Base-by-base conservation (phyloP, 208 protist genomes). In the Herpetomonas tarakana region DNA sequence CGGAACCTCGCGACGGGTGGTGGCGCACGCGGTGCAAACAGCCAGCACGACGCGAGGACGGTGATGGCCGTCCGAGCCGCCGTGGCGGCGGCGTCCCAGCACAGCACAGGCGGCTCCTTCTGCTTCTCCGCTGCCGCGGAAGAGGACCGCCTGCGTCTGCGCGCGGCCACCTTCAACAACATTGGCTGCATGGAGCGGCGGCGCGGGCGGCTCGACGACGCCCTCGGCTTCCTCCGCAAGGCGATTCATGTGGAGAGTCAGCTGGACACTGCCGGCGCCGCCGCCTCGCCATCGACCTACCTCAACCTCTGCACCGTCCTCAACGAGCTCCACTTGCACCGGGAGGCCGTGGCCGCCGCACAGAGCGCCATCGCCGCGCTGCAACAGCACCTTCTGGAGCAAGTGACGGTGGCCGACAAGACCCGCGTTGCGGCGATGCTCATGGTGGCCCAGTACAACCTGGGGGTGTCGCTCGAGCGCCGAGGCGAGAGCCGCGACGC, bases 101-200 rank as follows among this genome's bases (percentile, higher is more conserved):
- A 11, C 63, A 56, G 1, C 46, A 24, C 2, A 29, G 18, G 6
- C 0, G 53, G 30, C 11, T 9, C 35, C 21, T 24, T 41, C n/a
- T 3, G 38, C 25, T 81, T 64, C 56, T 86, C 85, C 35, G 39
- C 35, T 24, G 27, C 18, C 11, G 65, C 62, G 12, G 82, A 87
- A 18, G 21, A 73, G 35, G 68, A 79, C 19, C 71, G 91, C 29
- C 61, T 88, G 11, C 67, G 78, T 2, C 69, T 94, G 58, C 86
- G 88, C 44, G 88, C 86, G 1, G 68, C 86, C 3, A 97, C 91
- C 56, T 74, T 82, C 46, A 97, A 97, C 73, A 94, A 97, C 69
- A 74, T 94, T 26, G 91, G 91, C 14, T 95, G 88, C 61, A 81
- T 97, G 70, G 83, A 93, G 60, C 81, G 83, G 26, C 81, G 87